Base-by-base conservation (phyloP, 2,329 filamentous ascomycete species). In the Penicillium paneum region DNA sequence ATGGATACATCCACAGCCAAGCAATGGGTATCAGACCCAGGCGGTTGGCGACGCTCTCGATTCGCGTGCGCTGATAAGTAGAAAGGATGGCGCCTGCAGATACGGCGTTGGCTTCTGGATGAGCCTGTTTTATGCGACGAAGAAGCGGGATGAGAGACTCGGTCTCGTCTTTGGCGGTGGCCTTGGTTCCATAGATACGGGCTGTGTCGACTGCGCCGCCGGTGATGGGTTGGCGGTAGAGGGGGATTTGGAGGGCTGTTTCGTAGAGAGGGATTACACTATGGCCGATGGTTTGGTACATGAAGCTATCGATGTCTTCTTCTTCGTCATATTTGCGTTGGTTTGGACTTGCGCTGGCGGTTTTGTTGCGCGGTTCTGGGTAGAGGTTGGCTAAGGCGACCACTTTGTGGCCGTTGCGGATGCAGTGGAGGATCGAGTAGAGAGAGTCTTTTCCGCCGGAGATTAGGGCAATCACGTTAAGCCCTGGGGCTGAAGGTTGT, bases 201-300 rank as follows among this genome's bases (percentile, higher is more conserved):
- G 82, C 83, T 35, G 83, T 85, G 65, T 91, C 85, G 21, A 88
- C 80, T 0, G 90, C 88, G 5, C 76, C 78, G 38, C 93, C 94
- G 1, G 73, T 69, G 63, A 97, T 97, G 49, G 84, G 78, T 63
- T 87, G 83, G 19, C 94, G 86, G 73, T 94, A 97, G 2, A 99
- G 80, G 24, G 93, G 93, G 32, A 97, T 79, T 0, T 81, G 85
- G 1, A 96, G 85, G 32, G 90, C 91, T 44, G 83, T 74, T 56
- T 87, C 86, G 70, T 97, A 97, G 15, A 96, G 81, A 2, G 92
- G 91, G 54, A 97, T 87, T 17, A 97, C 79, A 54, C 85, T 82
- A 74, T 97, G 91, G 12, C 94, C 94, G 56, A 97, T 90, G 3
- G 94, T 99, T 78, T 99, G 94, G 79, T 97, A 99, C 94, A 99